phyloP scores from a whole-genome alignment of 129 eudicot genomes.

The Arctium minus region DNA sequence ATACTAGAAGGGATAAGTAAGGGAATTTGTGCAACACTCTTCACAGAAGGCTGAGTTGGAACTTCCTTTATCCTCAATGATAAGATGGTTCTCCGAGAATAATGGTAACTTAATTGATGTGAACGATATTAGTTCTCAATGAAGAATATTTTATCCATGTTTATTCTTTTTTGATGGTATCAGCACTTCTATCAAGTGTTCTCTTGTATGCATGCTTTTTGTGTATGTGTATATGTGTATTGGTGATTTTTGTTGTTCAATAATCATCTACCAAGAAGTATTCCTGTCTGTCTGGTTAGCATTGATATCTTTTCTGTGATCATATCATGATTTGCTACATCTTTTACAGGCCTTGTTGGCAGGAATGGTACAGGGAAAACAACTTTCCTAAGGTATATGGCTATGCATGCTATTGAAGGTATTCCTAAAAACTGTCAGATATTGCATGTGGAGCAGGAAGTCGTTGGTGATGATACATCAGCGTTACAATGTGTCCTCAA shows the following conservation, averaged over 20 bases:
- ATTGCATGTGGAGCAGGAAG: slow-evolving; percentile 98
- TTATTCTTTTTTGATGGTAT: background rate
- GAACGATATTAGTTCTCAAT: too few relatives aligned
- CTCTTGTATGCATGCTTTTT: slow-evolving; percentile 5
- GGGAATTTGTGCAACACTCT: background rate
- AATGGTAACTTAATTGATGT: too few relatives aligned
- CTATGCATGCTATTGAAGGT: slow-evolving; percentile 96
- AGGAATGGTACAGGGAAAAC: slow-evolving; percentile 99
- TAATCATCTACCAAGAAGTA: background rate
- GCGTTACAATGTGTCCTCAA: slow-evolving; percentile 91
- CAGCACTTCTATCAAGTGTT: background rate
- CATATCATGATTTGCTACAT: background rate
- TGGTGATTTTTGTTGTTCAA: background rate
- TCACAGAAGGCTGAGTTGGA: background rate
- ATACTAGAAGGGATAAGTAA: background rate
- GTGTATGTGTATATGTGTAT: background rate
- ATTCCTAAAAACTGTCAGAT: slow-evolving; percentile 97
- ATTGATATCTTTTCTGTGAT: slow-evolving; percentile 2
- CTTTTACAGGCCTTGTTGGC: slow-evolving; percentile 78
- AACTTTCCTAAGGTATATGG: slow-evolving; percentile 93
- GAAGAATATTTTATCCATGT: background rate
- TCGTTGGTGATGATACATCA: slow-evolving; percentile 86
- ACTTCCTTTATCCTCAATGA: background rate
- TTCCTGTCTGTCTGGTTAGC: background rate
- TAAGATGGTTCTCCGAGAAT: background rate